Percentiles rank a stretch among this genome's conserved stretches.
Conservation (phyloP, 2,329 filamentous ascomycete genomes). For the Herpomyces periplanetae region DNA sequence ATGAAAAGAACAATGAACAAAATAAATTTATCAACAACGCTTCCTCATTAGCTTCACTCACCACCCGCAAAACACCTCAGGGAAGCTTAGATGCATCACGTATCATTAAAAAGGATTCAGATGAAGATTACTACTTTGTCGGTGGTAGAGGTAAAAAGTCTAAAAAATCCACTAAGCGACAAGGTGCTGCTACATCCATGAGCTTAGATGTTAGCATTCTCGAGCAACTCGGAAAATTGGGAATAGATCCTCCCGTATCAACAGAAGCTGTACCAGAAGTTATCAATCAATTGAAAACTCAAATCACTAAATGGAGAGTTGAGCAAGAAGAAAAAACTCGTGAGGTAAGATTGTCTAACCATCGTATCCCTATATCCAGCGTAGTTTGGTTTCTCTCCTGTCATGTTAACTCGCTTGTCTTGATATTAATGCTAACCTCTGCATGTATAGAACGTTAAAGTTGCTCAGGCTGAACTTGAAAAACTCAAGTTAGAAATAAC, state of each 20-base stretch:
- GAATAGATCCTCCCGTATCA: constrained; percentile 55
- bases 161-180: constrained; percentile 47
- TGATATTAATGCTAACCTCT: too few species aligned
- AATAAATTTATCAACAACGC: constrained; percentile 39
- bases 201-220: constrained; percentile 20
- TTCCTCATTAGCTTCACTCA: too few species aligned
- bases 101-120: constrained; percentile 40
- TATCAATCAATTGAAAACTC: constrained; percentile 61
- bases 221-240: constrained; percentile 48
- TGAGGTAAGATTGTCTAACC: constrained; percentile 20
- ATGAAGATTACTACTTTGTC: constrained; percentile 47
- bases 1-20: constrained; percentile 17
- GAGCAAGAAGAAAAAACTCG: constrained; percentile 67
- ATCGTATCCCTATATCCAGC: neutral
- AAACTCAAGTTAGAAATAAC: too few species aligned
- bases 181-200: constrained; percentile 12
- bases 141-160: constrained; percentile 38
- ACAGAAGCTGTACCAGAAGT: constrained; percentile 38
- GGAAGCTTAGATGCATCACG: constrained; percentile 50
- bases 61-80: too few species aligned
- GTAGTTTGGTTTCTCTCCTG: too few species aligned
- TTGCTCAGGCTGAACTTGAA: too few species aligned
- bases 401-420: too few species aligned
- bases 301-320: constrained; percentile 60
- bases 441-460: too few species aligned